Evolutionary conservation across 108 stramenopile species (phyloP).

Genomic region (Aurantiochytrium sp.): DNA sequence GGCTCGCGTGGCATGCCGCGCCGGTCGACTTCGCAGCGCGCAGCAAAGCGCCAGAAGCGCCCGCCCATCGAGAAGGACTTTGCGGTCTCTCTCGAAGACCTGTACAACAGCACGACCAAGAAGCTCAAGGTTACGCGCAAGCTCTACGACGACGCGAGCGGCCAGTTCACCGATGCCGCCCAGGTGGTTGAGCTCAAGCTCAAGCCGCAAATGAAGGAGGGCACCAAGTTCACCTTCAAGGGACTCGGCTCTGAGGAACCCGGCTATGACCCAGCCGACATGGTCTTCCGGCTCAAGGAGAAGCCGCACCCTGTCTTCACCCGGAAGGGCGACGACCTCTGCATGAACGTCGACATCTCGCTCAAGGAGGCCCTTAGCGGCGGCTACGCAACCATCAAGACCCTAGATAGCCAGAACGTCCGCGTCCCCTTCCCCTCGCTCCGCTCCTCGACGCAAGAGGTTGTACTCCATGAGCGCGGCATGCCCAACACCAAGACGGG

Average conservation of each 20-base stretch:
- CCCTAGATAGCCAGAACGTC: background rate
- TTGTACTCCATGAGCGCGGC: background rate
- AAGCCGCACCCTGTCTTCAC: conserved; percentile 92
- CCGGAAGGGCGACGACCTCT: conserved; percentile 91
- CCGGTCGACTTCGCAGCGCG: background rate
- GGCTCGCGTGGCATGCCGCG: background rate
- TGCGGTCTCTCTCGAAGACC: conserved; percentile 87
- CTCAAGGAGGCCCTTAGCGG: conserved; percentile 82
- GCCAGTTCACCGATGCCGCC: conserved; percentile 64
- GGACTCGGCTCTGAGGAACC: conserved; percentile 95
- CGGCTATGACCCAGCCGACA: conserved; percentile 86
- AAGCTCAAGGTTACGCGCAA: conserved; percentile 88
- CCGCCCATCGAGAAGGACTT: conserved; percentile 88
- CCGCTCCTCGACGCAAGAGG: background rate
- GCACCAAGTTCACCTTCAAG: conserved; percentile 84
- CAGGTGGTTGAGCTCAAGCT: conserved; percentile 92
- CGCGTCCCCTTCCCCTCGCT: conserved; percentile 25
- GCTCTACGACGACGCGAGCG: conserved; percentile 80
- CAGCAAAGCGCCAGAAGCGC: conserved; percentile 67
- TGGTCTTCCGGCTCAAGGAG: conserved; percentile 94
- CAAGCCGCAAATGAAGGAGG: conserved; percentile 91
- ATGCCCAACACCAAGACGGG: background rate
- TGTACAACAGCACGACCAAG: conserved; percentile 96
- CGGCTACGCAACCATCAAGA: conserved; percentile 19
- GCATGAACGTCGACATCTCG: conserved; percentile 80